phyloP scores from a whole-genome alignment of 768 basidiomycete species.

The Termitomyces heimii region DNA sequence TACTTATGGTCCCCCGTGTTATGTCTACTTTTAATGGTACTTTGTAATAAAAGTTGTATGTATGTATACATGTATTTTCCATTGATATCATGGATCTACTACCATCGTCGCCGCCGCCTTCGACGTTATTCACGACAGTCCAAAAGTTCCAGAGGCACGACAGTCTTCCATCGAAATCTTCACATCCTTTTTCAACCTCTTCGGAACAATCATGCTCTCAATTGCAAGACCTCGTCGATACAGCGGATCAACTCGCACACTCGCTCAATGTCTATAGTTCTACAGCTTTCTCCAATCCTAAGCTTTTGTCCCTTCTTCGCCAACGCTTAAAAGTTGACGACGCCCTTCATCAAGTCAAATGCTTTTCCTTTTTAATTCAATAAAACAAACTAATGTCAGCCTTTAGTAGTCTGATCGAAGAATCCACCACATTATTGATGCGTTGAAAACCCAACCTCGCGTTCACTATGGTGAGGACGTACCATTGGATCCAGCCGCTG shows the following conservation, averaged over 20 bases:
- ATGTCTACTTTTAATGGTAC: background rate
- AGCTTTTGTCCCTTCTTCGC: slow-evolving; percentile 61
- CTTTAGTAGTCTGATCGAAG: slow-evolving; percentile 46
- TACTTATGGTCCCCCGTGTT: background rate
- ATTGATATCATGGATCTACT: slow-evolving; percentile 13
- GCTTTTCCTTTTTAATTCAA: slow-evolving; percentile 1
- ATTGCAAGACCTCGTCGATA: slow-evolving; percentile 46
- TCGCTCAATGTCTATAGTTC: slow-evolving; percentile 48
- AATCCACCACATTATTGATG: slow-evolving; percentile 40
- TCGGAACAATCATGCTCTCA: slow-evolving; percentile 35
- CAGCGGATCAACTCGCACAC: slow-evolving; percentile 45
- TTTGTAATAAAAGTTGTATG: background rate
- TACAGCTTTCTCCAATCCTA: slow-evolving; percentile 51
- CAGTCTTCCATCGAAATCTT: slow-evolving; percentile 26
- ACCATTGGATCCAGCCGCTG: slow-evolving; percentile 38
- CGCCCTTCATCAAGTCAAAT: slow-evolving; percentile 46
- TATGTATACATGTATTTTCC: background rate
- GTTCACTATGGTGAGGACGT: slow-evolving; percentile 59
- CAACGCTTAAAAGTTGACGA: slow-evolving; percentile 53
- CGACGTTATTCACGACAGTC: slow-evolving; percentile 36
- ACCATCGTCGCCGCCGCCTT: slow-evolving; percentile 18
- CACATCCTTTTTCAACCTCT: slow-evolving; percentile 39
- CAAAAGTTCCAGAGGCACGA: slow-evolving; percentile 34
- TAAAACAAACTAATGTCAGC: slow-evolving; percentile 7
- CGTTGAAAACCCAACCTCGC: slow-evolving; percentile 39